Evolutionary conservation across 169 alveolate species (phyloP), one percentile per base, ranked within the genome.

Genomic region (Eimeria necatrix): DNA sequence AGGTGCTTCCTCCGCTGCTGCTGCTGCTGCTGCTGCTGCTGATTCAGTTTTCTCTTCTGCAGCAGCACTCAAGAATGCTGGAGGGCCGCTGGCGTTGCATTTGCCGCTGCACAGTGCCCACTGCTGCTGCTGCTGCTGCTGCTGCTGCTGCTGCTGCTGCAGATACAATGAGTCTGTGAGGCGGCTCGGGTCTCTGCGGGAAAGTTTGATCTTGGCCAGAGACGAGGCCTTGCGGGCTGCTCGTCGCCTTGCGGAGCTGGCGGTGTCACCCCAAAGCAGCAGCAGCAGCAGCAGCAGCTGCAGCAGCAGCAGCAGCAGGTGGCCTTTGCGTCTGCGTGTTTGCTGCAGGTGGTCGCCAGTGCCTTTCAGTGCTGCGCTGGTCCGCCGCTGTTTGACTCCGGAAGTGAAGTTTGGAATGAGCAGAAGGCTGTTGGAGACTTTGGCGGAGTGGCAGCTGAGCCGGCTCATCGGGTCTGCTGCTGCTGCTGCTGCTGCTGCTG

Each of bases 391-490:
- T 41, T 53, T 74, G 56, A 5, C 85, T 41, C 26, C 85, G 3
- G 85, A 74, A 8, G 8, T 53, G 0, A 6, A n/a, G 3, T 14
- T n/a, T 6, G 20, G 26, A 6, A 8, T 74, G 18, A 74, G 60
- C 22, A 32, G 60, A n/a, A 46, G 41, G 85, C 59, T 74, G 52
- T 51, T 74, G 60, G 60, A 74, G 56, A 16, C 60, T 6, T 53
- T 74, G 6, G 85, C 85, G 3, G 85, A 74, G 60, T 74, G 85
- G 85, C 85, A 74, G 60, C 85, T 74, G 16, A 74, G 85, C 59
- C 22, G 85, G 85, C 56, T 74, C 41, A 32, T 74, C 85, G 85
- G 85, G 85, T 56, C 48, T 68, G 78, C 14, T 68, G 49, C 48
- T 20, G 78, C 49, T 68, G 49, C 48, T 68, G 78, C 41, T 68